These are phyloP conservation scores for Bruguiera hainesii DNA, from an alignment of 441 rosid species.

Conservation along the genomic window DNA sequence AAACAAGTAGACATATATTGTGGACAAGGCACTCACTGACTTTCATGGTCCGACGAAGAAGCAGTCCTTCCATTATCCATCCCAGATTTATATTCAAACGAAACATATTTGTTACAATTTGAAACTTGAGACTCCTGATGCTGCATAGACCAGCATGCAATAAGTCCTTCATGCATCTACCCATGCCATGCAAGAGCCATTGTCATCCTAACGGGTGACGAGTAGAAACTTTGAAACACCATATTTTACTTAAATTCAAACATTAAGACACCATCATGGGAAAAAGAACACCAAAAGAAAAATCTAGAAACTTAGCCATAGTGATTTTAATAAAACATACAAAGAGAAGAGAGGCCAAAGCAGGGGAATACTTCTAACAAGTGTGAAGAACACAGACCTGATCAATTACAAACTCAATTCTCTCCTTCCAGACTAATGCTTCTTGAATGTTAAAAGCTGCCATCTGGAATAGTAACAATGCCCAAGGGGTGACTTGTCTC, in stretches of 20 bases:
- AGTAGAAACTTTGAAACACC: not conserved
- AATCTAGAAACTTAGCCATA: not conserved
- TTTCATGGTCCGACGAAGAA: conserved; percentile 96
- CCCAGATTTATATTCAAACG: conserved; percentile 96
- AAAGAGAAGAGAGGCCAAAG: not conserved
- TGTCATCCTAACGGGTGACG: conserved; percentile 1
- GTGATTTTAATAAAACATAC: conserved; percentile 6
- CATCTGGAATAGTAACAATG: conserved; percentile 62
- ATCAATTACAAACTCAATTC: conserved; percentile 86
- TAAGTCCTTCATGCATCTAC: conserved; percentile 21
- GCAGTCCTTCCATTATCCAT: conserved; percentile 91
- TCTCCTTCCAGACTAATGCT: conserved; percentile 92
- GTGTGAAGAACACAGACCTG: conserved; percentile 49
- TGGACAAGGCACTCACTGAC: conserved; percentile 77
- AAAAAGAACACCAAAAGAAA: not conserved
- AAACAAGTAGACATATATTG: conserved; percentile 13
- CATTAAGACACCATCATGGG: not conserved
- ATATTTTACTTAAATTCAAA: not conserved
- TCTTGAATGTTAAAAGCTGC: conserved; percentile 99
- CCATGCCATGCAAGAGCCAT: conserved; percentile 14
- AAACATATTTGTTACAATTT: conserved; percentile 81
- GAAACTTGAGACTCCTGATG: conserved; percentile 82
- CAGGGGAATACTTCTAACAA: not conserved
- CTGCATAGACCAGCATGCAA: conserved; percentile 42
- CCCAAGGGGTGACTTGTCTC: conserved; percentile 23